Evolutionary conservation across 225 moss, liverwort and hornwort species (phyloP).

Genomic region (Pleurozium schreberi): DNA sequence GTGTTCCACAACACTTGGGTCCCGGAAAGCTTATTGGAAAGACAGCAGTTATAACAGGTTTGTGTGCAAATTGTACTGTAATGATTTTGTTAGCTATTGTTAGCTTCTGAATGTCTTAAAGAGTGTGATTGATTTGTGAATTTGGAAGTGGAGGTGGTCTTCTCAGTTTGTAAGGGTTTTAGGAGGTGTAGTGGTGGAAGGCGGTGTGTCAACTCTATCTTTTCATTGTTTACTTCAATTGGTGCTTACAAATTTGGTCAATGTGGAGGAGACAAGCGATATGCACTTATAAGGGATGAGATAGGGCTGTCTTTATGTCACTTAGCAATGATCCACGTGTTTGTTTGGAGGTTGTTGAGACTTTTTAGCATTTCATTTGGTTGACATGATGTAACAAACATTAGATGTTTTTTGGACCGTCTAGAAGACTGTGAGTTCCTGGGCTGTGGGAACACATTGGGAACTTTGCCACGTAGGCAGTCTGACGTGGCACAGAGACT

Average conservation of each 20-base stretch:
- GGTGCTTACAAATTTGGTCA: neutral
- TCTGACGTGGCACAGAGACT: too few relatives aligned
- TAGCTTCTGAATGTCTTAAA: neutral
- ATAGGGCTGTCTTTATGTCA: neutral
- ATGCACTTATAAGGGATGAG: neutral
- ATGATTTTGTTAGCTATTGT: neutral
- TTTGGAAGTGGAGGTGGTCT: neutral
- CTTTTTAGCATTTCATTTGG: neutral
- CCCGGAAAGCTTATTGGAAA: conserved; percentile 44
- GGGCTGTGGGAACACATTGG: too few relatives aligned
- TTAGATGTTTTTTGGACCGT: too few relatives aligned
- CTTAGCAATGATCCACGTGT: neutral
- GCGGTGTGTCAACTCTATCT: neutral
- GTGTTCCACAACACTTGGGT: conserved; percentile 26
- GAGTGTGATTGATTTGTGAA: neutral
- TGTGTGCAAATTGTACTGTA: neutral
- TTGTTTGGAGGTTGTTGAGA: neutral
- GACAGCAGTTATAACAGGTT: conserved; percentile 48
- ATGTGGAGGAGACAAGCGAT: neutral
- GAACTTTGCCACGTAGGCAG: too few relatives aligned
- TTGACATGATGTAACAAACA: neutral
- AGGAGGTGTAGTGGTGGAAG: neutral
- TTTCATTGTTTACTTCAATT: neutral
- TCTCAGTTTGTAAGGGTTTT: neutral
- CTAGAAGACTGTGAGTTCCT: too few relatives aligned